These are phyloP conservation scores for Aspergillus taichungensis DNA, from an alignment of 495 filamentous ascomycete species.

Conservation along the genomic window DNA sequence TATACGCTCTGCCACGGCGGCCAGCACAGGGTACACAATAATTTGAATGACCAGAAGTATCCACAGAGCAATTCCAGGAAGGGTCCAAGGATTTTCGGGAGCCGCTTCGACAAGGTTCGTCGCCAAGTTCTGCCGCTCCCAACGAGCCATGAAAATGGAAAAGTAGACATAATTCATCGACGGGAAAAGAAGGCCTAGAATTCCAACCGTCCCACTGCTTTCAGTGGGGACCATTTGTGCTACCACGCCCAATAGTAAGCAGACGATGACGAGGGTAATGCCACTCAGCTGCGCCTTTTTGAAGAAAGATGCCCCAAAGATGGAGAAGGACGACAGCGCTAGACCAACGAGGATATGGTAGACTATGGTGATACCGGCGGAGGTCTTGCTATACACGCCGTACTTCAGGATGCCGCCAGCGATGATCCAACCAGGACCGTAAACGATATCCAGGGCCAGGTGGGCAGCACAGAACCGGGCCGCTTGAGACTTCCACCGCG, in stretches of 20 bases:
- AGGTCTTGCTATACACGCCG: slow-evolving; percentile 56
- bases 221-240: slow-evolving; percentile 54
- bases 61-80: slow-evolving; percentile 60
- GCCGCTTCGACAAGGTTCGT: slow-evolving; percentile 48
- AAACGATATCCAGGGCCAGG: slow-evolving; percentile 58
- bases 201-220: slow-evolving; percentile 46
- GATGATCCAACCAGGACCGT: slow-evolving; percentile 61
- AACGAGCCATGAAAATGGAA: slow-evolving; percentile 58
- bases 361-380: slow-evolving; percentile 49
- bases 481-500: slow-evolving; percentile 58
- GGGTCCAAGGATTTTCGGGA: slow-evolving; percentile 49
- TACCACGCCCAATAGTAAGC: slow-evolving; percentile 58
- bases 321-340: slow-evolving; percentile 56
- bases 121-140: slow-evolving; percentile 45
- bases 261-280: slow-evolving; percentile 54
- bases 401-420: slow-evolving; percentile 51
- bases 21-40: slow-evolving; percentile 61
- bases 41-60: slow-evolving; percentile 65
- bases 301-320: slow-evolving; percentile 66
- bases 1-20: slow-evolving; percentile 58
- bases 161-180: slow-evolving; percentile 73
- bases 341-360: slow-evolving; percentile 56
- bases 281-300: slow-evolving; percentile 70
- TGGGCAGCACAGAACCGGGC: slow-evolving; percentile 59
- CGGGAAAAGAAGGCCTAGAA: slow-evolving; percentile 62